A percentile compares a stretch with the other conserved stretches of the same genome.
phyloP scores from a whole-genome alignment of 345 rosid genomes.

The Dimocarpus longan region DNA sequence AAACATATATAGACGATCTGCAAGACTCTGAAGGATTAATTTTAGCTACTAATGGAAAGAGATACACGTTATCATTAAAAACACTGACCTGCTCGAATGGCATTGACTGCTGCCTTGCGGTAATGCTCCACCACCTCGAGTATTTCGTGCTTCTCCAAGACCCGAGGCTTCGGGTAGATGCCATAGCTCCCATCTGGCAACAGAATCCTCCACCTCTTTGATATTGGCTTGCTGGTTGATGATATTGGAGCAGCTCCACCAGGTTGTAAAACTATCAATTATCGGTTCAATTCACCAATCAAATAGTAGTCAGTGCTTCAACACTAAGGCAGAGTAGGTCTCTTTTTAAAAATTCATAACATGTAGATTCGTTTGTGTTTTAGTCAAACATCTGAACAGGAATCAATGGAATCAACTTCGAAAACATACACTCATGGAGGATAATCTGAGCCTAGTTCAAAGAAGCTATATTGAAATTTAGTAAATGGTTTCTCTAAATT shows the following conservation, averaged over 20 bases:
- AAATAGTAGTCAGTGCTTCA: not conserved
- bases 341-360: no score
- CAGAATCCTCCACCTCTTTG: constrained; percentile 66
- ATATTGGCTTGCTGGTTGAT: constrained; percentile 60
- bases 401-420: no score
- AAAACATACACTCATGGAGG: no score
- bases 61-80: not conserved
- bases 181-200: constrained; percentile 62
- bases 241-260: constrained; percentile 74
- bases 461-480: no score
- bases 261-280: constrained; percentile 68
- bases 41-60: not conserved
- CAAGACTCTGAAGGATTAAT: not conserved
- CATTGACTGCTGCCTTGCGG: constrained; percentile 61
- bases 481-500: no score
- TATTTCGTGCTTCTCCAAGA: constrained; percentile 53
- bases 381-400: no score
- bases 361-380: no score
- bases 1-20: not conserved
- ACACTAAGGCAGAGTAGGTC: not conserved
- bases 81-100: constrained; percentile 70
- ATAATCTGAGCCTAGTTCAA: no score
- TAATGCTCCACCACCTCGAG: constrained; percentile 54
- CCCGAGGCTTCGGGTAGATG: constrained; percentile 49
- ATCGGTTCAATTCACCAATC: constrained; percentile 10